Evolutionary conservation across 345 rosid genomes (phyloP), one percentile per base, ranked within the genome.

Genomic region (Salix dunnii): DNA sequence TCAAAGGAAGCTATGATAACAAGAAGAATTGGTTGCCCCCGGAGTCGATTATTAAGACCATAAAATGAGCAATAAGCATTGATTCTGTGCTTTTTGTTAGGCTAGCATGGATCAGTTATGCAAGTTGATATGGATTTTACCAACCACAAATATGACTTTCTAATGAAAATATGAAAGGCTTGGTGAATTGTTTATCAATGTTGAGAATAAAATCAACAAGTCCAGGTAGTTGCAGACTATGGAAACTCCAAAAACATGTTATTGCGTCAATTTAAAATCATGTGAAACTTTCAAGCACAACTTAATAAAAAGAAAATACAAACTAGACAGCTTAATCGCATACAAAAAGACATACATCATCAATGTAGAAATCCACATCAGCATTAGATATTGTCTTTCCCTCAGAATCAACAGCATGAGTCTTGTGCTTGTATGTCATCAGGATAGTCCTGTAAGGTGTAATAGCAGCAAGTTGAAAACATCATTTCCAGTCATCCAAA

Each of bases 341-440:
- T 17, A 14, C 30, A 48, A 6, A 51, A 36, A 55, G 58, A 18
- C 91, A 36, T 88, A 96, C 99, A 78, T 92, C 91, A 48, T 90
- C 90, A 76, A 96, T 85, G 84, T 85, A 92, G 94, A 96, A 96
- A 79, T 96, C 92, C 71, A 96, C 83, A 83, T 96, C 99, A 67
- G 99, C 97, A 74, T 96, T 93, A 63, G 97, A 91, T 81, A 83
- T 84, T 71, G 93, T 85, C 85, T 82, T 92, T 79, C 97, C 91
- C 66, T 89, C 90, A 49, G 91, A 78, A 82, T 92, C 95, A 85
- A 92, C 91, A 42, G 97, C 87, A 82, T 93, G 97, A 25, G 95
- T 96, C 89, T 96, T 96, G 92, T 96, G 99, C 90, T 96, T 96
- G 89, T 89, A 96, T 65, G 97, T 87, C 85, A 96, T 70, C 87